These are phyloP conservation scores for Plasmodium adleri DNA, from an alignment of 169 alveolate genomes.

Conservation along the genomic window DNA sequence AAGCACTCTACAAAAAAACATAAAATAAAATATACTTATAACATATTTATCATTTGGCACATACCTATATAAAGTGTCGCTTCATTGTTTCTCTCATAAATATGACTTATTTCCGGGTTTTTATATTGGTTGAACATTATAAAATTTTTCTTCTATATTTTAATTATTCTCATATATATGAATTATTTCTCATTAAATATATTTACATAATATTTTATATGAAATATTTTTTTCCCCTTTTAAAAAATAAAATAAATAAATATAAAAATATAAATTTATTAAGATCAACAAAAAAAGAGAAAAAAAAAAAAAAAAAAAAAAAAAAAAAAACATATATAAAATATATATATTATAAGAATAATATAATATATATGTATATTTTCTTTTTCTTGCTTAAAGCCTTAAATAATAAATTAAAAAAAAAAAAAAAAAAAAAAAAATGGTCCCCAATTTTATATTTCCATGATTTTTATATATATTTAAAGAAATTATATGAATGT, in stretches of 20 bases:
- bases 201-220: neutral
- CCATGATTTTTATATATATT: too few relatives aligned
- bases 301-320: constrained; percentile 2
- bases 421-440: too few relatives aligned
- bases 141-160: constrained; percentile 25
- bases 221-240: neutral
- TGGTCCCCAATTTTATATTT: too few relatives aligned
- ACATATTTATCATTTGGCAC: neutral
- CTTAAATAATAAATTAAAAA: too few relatives aligned
- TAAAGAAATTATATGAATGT: too few relatives aligned
- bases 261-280: neutral
- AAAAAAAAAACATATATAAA: too few relatives aligned
- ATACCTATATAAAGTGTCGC: constrained; percentile 92
- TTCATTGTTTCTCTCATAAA: constrained; percentile 93
- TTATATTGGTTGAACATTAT: constrained; percentile 73
- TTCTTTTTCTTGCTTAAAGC: too few relatives aligned
- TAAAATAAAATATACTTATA: too few relatives aligned
- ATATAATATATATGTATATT: too few relatives aligned
- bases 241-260: neutral
- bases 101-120: constrained; percentile 87
- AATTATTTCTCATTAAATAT: constrained; percentile 7
- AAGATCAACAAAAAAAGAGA: neutral
- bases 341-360: too few relatives aligned
- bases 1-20: too few relatives aligned
- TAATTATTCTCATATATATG: constrained; percentile 46